These are phyloP conservation scores for Suhomyces canberraensis DNA, from an alignment of 805 yeast genomes.

Conservation along the genomic window DNA sequence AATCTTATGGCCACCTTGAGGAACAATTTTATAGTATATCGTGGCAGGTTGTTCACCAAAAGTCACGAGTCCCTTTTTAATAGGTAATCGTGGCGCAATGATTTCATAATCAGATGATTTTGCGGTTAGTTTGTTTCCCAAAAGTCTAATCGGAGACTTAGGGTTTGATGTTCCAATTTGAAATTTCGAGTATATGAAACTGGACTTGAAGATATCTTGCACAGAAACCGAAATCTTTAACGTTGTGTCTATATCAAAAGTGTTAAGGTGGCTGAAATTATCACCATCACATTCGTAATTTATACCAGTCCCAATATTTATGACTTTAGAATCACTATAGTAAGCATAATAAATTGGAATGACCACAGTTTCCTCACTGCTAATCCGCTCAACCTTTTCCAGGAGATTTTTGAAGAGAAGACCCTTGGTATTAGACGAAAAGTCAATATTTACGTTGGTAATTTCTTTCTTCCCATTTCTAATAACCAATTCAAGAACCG, in stretches of 20 bases:
- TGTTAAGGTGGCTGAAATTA: slow-evolving; percentile 18
- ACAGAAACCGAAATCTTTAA: slow-evolving; percentile 71
- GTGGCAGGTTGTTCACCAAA: slow-evolving; percentile 70
- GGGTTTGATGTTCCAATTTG: slow-evolving; percentile 58
- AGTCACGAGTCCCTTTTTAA: slow-evolving; percentile 41
- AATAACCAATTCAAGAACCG: slow-evolving; percentile 23
- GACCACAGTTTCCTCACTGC: neutral
- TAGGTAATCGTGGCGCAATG: slow-evolving; percentile 11
- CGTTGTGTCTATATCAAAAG: slow-evolving; percentile 47
- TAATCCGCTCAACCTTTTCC: neutral
- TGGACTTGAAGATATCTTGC: slow-evolving; percentile 67
- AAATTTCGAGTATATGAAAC: slow-evolving; percentile 61
- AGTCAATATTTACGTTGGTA: slow-evolving; percentile 20
- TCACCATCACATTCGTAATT: slow-evolving; percentile 18
- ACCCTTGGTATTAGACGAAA: slow-evolving; percentile 17
- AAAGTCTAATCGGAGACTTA: slow-evolving; percentile 52
- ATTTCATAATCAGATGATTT: slow-evolving; percentile 24
- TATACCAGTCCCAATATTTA: slow-evolving; percentile 20
- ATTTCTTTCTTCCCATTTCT: slow-evolving; percentile 30
- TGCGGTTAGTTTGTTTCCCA: slow-evolving; percentile 39
- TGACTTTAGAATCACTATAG: slow-evolving; percentile 25
- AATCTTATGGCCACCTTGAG: slow-evolving; percentile 16
- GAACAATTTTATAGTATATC: slow-evolving; percentile 52
- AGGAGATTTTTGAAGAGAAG: slow-evolving; percentile 8
- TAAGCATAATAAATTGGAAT: slow-evolving; percentile 10